phyloP scores from a whole-genome alignment of 1,284 basidiomycete species.

The Athelia sp. region DNA sequence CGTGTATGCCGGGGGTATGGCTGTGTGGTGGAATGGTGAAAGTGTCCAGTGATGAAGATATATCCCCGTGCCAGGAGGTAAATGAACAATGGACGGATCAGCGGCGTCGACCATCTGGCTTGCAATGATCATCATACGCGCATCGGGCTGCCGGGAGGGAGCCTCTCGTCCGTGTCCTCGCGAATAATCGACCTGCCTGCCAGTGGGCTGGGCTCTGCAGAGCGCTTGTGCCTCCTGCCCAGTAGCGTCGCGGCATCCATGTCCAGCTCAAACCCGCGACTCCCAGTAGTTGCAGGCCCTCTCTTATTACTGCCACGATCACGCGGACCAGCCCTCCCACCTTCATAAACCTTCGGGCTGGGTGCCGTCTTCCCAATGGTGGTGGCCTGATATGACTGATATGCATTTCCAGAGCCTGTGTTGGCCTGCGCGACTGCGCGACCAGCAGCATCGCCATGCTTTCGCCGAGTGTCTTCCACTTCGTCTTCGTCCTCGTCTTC shows the following conservation, averaged over 20 bases:
- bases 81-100: not conserved
- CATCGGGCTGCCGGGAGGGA: slow-evolving; percentile 36
- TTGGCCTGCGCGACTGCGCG: slow-evolving; percentile 22
- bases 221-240: slow-evolving; percentile 58
- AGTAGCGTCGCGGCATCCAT: slow-evolving; percentile 81
- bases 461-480: slow-evolving; percentile 41
- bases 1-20: not conserved
- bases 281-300: slow-evolving; percentile 20
- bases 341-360: slow-evolving; percentile 22
- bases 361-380: not conserved
- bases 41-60: too few species aligned
- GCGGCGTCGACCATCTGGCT: not conserved
- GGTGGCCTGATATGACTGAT: not conserved
- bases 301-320: slow-evolving; percentile 46
- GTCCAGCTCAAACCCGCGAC: slow-evolving; percentile 68
- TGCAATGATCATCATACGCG: slow-evolving; percentile 16
- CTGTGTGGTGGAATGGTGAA: too few species aligned
- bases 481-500: slow-evolving; percentile 63
- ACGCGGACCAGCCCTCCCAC: slow-evolving; percentile 73
- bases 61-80: not conserved
- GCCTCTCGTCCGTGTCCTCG: slow-evolving; percentile 21
- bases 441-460: slow-evolving; percentile 34
- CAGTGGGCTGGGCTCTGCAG: slow-evolving; percentile 32
- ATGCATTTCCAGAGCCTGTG: slow-evolving; percentile 27
- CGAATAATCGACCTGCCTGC: slow-evolving; percentile 29